Evolutionary conservation across 225 moss, liverwort and hornwort species (phyloP).

Genomic region (Sphagnum contortum): DNA sequence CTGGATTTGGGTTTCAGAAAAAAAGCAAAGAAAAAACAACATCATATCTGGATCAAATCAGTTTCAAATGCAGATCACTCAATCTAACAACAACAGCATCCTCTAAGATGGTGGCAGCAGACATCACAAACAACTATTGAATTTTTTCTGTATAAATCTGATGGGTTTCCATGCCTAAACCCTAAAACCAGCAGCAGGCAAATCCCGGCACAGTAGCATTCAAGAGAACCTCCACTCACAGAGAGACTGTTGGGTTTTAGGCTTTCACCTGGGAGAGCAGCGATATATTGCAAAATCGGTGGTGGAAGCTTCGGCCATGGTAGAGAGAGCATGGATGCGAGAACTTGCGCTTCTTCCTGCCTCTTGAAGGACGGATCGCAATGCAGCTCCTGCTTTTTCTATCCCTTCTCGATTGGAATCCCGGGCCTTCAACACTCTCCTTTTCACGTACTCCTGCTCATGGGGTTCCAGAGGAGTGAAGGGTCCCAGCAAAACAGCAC

Average conservation of each 20-base stretch:
- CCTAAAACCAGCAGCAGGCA: background rate
- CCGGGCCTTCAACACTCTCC: constrained; percentile 44
- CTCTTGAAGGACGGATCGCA: constrained; percentile 48
- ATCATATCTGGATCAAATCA: background rate
- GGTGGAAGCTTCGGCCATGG: constrained; percentile 35
- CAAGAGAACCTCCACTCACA: no score
- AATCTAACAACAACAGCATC: background rate
- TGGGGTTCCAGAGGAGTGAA: constrained; percentile 43
- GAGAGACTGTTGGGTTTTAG: no score
- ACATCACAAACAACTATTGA: no score
- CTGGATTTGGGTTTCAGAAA: constrained; percentile 19
- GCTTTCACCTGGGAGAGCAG: constrained; percentile 47
- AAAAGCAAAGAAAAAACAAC: background rate
- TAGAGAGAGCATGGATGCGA: constrained; percentile 41
- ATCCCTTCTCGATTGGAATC: constrained; percentile 47
- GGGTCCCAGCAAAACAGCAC: constrained; percentile 52
- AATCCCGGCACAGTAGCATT: no score
- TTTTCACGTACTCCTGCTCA: constrained; percentile 58
- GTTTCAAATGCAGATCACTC: background rate
- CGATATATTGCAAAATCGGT: constrained; percentile 42
- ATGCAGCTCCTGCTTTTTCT: constrained; percentile 53
- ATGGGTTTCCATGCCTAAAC: constrained; percentile 1
- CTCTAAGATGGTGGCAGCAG: no score
- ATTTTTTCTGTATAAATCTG: background rate
- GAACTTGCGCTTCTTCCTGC: constrained; percentile 42